Evolutionary conservation across 306 rosid species (phyloP).

Genomic region (Glycyrrhiza uralensis): DNA sequence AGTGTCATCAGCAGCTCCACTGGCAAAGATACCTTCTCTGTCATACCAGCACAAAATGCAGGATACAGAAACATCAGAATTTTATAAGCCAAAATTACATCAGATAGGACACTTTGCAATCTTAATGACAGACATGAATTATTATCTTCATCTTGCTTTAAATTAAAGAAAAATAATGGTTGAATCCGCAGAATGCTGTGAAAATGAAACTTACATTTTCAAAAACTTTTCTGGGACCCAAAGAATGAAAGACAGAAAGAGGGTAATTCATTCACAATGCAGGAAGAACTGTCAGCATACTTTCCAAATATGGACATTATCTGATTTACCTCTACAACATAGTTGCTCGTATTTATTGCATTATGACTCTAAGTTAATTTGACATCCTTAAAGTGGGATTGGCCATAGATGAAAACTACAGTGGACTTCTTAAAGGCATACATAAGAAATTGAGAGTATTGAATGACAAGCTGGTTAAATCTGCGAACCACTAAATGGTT

Average conservation of each 20-base stretch:
- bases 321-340: constrained; percentile 3
- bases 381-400: neutral
- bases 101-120: neutral
- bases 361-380: neutral
- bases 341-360: constrained; percentile 4
- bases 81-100: neutral
- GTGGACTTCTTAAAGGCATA: constrained; percentile 15
- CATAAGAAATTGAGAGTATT: neutral
- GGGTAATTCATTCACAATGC: neutral
- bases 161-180: neutral
- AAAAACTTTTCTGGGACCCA: neutral
- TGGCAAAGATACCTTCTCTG: constrained; percentile 87
- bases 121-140: constrained; percentile 8
- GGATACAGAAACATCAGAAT: constrained; percentile 21
- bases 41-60: constrained; percentile 31
- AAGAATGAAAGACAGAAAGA: neutral
- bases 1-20: constrained; percentile 96
- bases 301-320: neutral
- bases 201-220: neutral
- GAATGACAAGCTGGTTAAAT: neutral
- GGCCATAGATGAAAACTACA: neutral
- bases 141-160: constrained; percentile 14
- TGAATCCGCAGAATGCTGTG: neutral
- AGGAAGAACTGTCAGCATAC: neutral
- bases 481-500: neutral